These are phyloP conservation scores for Leptographium radiaticola DNA, from an alignment of 2,329 filamentous ascomycete species.

Conservation along the genomic window DNA sequence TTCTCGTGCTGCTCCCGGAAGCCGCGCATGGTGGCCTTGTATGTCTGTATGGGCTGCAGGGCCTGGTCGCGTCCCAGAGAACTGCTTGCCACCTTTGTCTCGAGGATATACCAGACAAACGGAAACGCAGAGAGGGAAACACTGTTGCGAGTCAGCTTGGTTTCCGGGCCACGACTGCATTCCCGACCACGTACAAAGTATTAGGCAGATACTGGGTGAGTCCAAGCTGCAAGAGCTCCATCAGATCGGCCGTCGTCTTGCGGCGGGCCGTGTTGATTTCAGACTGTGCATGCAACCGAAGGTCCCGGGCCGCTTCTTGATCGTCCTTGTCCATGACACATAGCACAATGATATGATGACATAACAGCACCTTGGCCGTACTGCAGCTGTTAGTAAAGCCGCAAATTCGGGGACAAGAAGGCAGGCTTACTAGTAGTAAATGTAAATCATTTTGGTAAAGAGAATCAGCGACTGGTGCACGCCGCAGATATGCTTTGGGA, in stretches of 20 bases:
- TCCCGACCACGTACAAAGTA: not conserved
- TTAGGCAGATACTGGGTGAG: not conserved
- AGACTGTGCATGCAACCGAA: not conserved
- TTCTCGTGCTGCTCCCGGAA: not conserved
- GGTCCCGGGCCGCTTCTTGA: not conserved
- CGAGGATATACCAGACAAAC: not conserved
- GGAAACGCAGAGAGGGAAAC: not conserved
- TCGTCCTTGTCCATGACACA: not conserved
- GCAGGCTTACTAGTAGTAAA: not conserved
- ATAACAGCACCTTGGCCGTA: not conserved
- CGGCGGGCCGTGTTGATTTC: not conserved
- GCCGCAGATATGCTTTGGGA: not conserved
- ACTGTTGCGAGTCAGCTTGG: not conserved
- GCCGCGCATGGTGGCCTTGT: not conserved
- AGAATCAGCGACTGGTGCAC: not conserved
- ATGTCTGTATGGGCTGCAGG: not conserved
- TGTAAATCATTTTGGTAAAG: not conserved
- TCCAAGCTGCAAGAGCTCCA: not conserved
- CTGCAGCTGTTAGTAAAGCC: not conserved
- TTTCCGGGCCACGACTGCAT: too few relatives aligned
- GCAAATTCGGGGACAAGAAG: not conserved
- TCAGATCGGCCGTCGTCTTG: not conserved
- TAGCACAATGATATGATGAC: not conserved
- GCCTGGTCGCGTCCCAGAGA: not conserved
- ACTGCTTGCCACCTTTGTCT: not conserved